A percentile compares a stretch with the other conserved stretches of the same genome.
These are phyloP conservation scores for Rhodotorula sp. DNA, from an alignment of 1,284 basidiomycete genomes.

Conservation along the genomic window DNA sequence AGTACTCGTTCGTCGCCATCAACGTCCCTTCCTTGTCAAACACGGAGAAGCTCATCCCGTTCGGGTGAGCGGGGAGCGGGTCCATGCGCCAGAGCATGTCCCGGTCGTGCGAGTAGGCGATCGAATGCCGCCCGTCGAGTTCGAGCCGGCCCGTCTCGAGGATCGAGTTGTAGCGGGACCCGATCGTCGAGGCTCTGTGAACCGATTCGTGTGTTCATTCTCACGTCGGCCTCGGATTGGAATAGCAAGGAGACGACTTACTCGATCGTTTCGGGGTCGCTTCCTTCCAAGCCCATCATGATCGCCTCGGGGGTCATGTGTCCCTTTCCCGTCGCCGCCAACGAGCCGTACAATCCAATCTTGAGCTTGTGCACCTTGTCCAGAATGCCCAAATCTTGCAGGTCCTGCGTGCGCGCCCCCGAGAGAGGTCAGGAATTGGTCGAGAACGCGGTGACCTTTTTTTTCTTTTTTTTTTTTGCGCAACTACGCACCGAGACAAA, in stretches of 20 bases:
- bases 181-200: conserved; percentile 28
- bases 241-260: too few relatives aligned
- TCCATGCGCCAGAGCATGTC: conserved; percentile 93
- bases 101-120: conserved; percentile 78
- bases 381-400: conserved; percentile 68
- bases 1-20: conserved; percentile 93
- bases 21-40: conserved; percentile 78
- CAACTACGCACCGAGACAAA: conserved; percentile 58
- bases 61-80: conserved; percentile 51
- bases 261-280: conserved; percentile 67
- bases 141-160: conserved; percentile 64
- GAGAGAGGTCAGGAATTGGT: neutral
- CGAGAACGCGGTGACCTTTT: too few relatives aligned
- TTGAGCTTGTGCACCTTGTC: conserved; percentile 77
- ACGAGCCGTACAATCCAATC: conserved; percentile 70
- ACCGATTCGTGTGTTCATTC: too few relatives aligned
- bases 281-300: conserved; percentile 73
- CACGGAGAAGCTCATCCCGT: conserved; percentile 66
- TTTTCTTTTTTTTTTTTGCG: too few relatives aligned
- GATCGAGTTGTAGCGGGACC: conserved; percentile 67
- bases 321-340: conserved; percentile 69
- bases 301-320: conserved; percentile 88
- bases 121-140: conserved; percentile 69
- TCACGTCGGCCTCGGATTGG: too few relatives aligned
- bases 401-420: conserved; percentile 53